Evolutionary conservation across 202 grass and related monocot species (phyloP).

Genomic region (Panicum hallii): DNA sequence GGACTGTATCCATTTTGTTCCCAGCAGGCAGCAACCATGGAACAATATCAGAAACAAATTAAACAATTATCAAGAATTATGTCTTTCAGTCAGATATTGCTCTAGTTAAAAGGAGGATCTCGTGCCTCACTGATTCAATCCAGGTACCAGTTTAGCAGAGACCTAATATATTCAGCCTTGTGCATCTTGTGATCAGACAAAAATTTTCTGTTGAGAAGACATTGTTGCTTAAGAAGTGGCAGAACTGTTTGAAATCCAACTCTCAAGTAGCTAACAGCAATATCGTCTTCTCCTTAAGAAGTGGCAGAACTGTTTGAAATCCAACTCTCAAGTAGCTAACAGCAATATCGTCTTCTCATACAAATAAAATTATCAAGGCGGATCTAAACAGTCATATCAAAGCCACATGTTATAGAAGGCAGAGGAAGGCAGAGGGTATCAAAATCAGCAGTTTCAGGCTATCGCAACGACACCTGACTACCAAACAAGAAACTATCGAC

Average conservation of each 20-base stretch:
- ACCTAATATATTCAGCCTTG: not conserved
- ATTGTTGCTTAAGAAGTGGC: not conserved
- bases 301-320: not conserved
- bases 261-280: not conserved
- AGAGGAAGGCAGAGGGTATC: too few relatives aligned
- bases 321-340: not conserved
- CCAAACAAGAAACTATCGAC: not conserved
- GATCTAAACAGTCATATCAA: not conserved
- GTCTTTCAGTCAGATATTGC: not conserved
- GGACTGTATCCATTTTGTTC: not conserved
- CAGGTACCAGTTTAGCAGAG: not conserved
- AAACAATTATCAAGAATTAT: not conserved
- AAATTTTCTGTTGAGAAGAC: not conserved
- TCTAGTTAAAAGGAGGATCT: not conserved
- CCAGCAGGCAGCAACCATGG: not conserved
- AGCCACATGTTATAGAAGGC: not conserved
- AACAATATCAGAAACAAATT: not conserved
- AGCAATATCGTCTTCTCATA: not conserved
- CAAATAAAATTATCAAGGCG: not conserved
- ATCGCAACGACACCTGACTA: not conserved
- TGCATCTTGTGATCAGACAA: not conserved
- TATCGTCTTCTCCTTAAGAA: not conserved
- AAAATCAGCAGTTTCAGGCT: constrained; percentile 6
- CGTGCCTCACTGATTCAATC: not conserved
- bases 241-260: not conserved